These are phyloP conservation scores for Cladosporium sp. DNA, from an alignment of 2,329 filamentous ascomycete genomes.

Conservation along the genomic window DNA sequence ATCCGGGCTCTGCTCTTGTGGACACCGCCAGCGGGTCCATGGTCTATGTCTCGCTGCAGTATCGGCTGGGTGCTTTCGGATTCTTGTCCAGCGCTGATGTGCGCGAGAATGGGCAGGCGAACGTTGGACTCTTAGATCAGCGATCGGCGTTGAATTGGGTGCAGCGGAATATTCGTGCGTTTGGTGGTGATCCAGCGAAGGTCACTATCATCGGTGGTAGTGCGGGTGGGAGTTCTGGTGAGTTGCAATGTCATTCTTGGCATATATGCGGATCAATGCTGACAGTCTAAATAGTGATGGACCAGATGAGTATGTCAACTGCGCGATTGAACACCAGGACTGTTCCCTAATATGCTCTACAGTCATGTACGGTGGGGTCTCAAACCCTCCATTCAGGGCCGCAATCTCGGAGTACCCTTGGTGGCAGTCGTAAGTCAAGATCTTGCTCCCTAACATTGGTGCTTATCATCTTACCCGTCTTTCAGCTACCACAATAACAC, in stretches of 20 bases:
- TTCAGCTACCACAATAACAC: constrained; percentile 23
- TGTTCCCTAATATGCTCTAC: background rate
- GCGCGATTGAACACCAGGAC: background rate
- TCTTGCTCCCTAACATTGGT: background rate
- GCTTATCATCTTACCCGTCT: background rate
- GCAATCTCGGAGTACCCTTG: constrained; percentile 42
- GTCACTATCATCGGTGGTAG: constrained; percentile 31
- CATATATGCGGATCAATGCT: background rate
- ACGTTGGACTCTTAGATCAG: constrained; percentile 34
- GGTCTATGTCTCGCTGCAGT: constrained; percentile 36
- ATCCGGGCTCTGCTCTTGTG: constrained; percentile 32
- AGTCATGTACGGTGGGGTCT: constrained; percentile 39
- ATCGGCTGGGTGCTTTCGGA: constrained; percentile 34
- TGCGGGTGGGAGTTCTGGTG: constrained; percentile 31
- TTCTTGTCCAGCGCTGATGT: constrained; percentile 28
- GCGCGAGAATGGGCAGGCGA: constrained; percentile 26
- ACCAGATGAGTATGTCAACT: constrained; percentile 33
- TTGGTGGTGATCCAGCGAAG: constrained; percentile 32
- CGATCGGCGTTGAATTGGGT: constrained; percentile 33
- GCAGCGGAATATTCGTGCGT: constrained; percentile 31
- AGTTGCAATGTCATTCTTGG: background rate
- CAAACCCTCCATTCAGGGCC: constrained; percentile 43
- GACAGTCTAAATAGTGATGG: constrained; percentile 21
- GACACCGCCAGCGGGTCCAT: constrained; percentile 36
- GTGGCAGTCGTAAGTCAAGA: constrained; percentile 33